These are phyloP conservation scores for Pueraria montana DNA, from an alignment of 306 rosid species.

Conservation along the genomic window DNA sequence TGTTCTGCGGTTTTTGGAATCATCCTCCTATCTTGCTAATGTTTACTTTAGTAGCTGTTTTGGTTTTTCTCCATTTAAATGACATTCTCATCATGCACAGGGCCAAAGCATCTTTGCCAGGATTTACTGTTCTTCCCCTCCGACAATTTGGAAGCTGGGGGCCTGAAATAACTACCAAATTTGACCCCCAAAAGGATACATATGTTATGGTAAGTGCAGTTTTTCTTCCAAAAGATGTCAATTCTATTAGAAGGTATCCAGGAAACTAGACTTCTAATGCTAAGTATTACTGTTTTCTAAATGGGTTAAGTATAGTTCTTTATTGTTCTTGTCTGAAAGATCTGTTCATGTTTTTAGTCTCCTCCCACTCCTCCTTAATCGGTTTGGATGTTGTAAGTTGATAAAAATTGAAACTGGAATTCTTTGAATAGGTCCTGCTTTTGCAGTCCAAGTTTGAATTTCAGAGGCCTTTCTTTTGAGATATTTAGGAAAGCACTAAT, in stretches of 20 bases:
- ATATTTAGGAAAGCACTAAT: conserved; percentile 18
- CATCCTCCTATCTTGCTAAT: conserved; percentile 5
- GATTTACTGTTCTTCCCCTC: conserved; percentile 88
- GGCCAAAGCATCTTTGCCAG: conserved; percentile 84
- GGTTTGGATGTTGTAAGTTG: conserved; percentile 35
- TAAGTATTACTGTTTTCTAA: conserved; percentile 5
- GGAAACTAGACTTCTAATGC: conserved; percentile 3
- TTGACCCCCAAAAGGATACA: conserved; percentile 82
- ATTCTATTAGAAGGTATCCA: neutral
- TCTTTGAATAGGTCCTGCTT: conserved; percentile 24
- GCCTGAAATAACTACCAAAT: conserved; percentile 74
- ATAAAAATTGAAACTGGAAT: neutral
- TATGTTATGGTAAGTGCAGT: conserved; percentile 76
- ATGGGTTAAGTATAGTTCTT: neutral
- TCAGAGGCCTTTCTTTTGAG: conserved; percentile 28
- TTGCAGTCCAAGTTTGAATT: neutral
- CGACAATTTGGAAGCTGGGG: conserved; percentile 95
- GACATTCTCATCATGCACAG: conserved; percentile 61
- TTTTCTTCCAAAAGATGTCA: conserved; percentile 15
- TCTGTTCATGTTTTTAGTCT: conserved; percentile 18
- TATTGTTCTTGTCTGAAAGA: conserved; percentile 36
- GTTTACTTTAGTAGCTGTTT: conserved; percentile 19
- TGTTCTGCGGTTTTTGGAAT: conserved; percentile 28
- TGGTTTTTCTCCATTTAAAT: conserved; percentile 37
- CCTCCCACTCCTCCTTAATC: neutral